Evolutionary conservation across 352 stramenopile genomes (phyloP), one percentile per base, ranked within the genome.

Genomic region (Globisporangium solare): DNA sequence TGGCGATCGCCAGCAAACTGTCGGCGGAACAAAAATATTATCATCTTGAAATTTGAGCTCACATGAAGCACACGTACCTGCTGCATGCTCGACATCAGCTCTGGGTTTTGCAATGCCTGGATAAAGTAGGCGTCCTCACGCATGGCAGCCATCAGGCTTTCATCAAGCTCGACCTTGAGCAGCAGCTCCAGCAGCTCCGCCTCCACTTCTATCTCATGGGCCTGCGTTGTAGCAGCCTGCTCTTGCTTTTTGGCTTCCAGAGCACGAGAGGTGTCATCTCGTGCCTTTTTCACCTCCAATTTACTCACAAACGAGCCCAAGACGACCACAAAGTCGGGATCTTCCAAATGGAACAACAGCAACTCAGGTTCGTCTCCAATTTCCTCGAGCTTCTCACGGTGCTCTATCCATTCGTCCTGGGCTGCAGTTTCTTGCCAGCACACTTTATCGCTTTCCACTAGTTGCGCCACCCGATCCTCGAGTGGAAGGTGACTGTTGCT

Each of bases 341-440:
- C 68, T 50, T 89, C 79, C 10, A 71, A 51, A 58, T 89, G 79
- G 42, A 89, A 89, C 35, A 89, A 56, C 32, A 89, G 50, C 62
- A 89, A 42, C 52, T 87, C 79, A 0, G 79, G 79, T 53, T 82
- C 76, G n/a, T 88, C 79, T 17, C 71, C 73, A 55, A 89, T 70
- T 52, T 88, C 79, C 17, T 84, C 64, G 27, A 89, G 65, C 11
- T 59, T 71, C 24, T 76, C 68, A 7, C 55, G 61, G 24, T 74
- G 56, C 1, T 54, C 50, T 24, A 40, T 47, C 79, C 76, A 88
- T 17, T 49, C 27, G 13, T 65, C 63, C 8, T 61, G 58, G 42
- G 47, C 39, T 35, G 58, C 61, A 47, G 47, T 59, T 13, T 40
- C 18, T 51, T 18, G 51, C 69, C 66, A 77, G 12, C 47, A 3